These are phyloP conservation scores for Aureobasidium leucospermi DNA, from an alignment of 2,329 filamentous ascomycete genomes.

Conservation along the genomic window DNA sequence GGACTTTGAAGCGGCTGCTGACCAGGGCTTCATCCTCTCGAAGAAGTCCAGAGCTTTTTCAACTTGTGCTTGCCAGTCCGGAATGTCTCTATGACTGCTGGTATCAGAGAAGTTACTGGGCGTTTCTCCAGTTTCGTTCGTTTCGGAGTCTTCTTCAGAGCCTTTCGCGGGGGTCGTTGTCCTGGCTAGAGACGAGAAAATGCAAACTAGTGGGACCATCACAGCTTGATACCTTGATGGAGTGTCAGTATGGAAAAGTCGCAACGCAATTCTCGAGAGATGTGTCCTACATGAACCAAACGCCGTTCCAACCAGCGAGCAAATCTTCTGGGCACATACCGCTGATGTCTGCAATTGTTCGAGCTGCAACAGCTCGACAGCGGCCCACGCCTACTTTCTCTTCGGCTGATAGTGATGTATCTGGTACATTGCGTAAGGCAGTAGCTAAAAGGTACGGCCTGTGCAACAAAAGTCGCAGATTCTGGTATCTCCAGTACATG, in stretches of 20 bases:
- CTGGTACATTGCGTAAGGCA: conserved; percentile 49
- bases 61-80: conserved; percentile 35
- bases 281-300: conserved; percentile 74
- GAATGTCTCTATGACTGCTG: conserved; percentile 22
- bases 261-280: too few species aligned
- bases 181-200: conserved; percentile 43
- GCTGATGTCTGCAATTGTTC: conserved; percentile 66
- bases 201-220: conserved; percentile 68
- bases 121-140: too few species aligned
- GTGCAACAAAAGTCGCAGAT: conserved; percentile 68
- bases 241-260: not conserved
- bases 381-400: conserved; percentile 62
- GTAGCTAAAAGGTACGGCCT: conserved; percentile 61
- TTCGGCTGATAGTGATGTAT: conserved; percentile 48
- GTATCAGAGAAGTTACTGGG: not conserved
- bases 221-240: conserved; percentile 56
- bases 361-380: conserved; percentile 61
- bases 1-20: conserved; percentile 38
- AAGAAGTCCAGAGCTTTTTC: conserved; percentile 38
- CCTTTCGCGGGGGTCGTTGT: not conserved
- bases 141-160: too few species aligned
- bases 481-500: conserved; percentile 78
- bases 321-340: conserved; percentile 64
- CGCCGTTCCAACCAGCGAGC: conserved; percentile 73
- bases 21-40: conserved; percentile 36